Percentiles rank a stretch among this genome's conserved stretches.
Evolutionary conservation across 2,329 filamentous ascomycete genomes (phyloP).

Genomic region (Epichloe brachyelytri): DNA sequence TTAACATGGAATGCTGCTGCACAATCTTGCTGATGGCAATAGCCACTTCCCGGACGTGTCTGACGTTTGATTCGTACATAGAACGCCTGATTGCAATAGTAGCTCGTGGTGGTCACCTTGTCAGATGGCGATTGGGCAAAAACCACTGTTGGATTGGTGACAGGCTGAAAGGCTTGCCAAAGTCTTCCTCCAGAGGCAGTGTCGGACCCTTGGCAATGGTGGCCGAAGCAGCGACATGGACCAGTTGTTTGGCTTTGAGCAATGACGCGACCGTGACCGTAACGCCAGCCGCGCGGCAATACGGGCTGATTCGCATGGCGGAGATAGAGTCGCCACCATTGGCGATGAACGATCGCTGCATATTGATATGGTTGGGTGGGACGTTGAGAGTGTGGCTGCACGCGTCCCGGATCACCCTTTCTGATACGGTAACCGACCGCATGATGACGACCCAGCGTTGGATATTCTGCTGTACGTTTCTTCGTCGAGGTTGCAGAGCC

Average conservation of each 20-base stretch:
- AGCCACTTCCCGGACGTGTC: background rate
- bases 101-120: slow-evolving; percentile 1
- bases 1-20: slow-evolving; percentile 6
- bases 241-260: background rate
- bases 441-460: background rate
- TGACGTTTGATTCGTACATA: slow-evolving; percentile 1
- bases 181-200: background rate
- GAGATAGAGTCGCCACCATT: slow-evolving; percentile 8
- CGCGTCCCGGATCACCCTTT: slow-evolving; percentile 3
- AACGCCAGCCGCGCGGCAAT: slow-evolving; percentile 1
- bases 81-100: slow-evolving; percentile 4
- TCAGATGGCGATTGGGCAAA: slow-evolving; percentile 3
- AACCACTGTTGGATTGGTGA: slow-evolving; percentile 7
- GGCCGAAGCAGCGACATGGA: background rate
- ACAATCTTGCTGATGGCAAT: slow-evolving; percentile 1
- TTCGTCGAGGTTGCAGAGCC: slow-evolving; percentile 1
- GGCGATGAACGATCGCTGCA: slow-evolving; percentile 6
- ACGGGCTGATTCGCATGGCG: slow-evolving; percentile 4
- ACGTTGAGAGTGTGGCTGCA: slow-evolving; percentile 5
- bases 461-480: background rate
- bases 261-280: background rate
- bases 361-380: background rate
- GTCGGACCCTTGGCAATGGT: background rate
- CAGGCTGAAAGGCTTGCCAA: slow-evolving; percentile 1
- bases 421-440: background rate